Percentiles rank a stretch among this genome's conserved stretches.
Conservation (phyloP, 768 basidiomycete genomes). For the Trametes cinnabarina region DNA sequence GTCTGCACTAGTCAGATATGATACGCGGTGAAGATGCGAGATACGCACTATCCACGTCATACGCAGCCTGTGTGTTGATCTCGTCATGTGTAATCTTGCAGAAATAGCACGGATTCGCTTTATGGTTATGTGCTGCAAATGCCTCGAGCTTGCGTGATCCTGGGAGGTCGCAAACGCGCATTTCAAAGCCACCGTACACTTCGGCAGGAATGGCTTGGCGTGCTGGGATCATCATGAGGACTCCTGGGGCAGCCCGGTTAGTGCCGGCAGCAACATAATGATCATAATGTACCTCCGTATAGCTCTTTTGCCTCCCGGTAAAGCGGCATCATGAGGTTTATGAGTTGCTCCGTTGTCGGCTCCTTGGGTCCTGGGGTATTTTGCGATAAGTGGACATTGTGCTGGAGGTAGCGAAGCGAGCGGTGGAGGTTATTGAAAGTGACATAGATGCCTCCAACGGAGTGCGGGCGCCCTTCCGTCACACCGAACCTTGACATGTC, state of each 20-base stretch:
- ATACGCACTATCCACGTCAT: neutral
- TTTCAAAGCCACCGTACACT: neutral
- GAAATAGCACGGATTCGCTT: neutral
- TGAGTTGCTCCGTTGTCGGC: neutral
- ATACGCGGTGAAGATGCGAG: no score
- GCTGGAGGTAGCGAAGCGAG: neutral
- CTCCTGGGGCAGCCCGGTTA: neutral
- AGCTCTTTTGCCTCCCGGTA: neutral
- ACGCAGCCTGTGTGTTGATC: neutral
- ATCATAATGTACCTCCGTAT: neutral
- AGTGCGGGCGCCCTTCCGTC: neutral
- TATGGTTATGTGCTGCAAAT: neutral
- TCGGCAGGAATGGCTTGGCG: neutral
- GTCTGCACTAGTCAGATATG: no score
- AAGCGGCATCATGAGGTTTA: neutral
- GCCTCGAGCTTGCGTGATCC: neutral
- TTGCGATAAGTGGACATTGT: neutral
- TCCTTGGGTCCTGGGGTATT: slow-evolving; percentile 3
- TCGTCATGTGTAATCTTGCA: neutral
- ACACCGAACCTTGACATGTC: neutral
- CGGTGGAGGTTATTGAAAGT: slow-evolving; percentile 2
- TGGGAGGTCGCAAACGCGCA: neutral
- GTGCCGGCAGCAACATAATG: neutral
- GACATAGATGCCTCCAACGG: neutral
- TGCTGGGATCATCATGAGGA: neutral